Evolutionary conservation across 768 basidiomycete species (phyloP).

Genomic region (Trametes coccinea): DNA sequence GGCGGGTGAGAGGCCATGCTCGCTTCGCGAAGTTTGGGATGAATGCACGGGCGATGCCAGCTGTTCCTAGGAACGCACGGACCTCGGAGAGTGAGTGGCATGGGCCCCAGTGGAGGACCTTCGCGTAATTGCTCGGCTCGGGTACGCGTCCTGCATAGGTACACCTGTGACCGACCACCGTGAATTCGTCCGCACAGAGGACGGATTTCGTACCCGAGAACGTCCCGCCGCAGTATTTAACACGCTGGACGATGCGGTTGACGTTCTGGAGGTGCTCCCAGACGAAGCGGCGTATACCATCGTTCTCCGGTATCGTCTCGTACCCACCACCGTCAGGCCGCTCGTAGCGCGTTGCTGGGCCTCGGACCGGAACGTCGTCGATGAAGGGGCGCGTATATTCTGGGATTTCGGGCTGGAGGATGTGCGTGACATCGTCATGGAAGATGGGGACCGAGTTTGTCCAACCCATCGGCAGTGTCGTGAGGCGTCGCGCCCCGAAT

Average conservation of each 20-base stretch:
- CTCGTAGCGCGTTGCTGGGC: too few relatives aligned
- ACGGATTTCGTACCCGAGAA: conserved; percentile 11
- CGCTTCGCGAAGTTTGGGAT: conserved; percentile 28
- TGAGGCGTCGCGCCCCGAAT: too few relatives aligned
- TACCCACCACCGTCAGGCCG: too few relatives aligned
- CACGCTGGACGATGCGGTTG: conserved; percentile 36
- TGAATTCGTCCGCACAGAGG: not conserved
- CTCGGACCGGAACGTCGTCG: too few relatives aligned
- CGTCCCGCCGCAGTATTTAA: conserved; percentile 32
- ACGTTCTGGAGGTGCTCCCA: conserved; percentile 21
- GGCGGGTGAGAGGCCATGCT: conserved; percentile 19
- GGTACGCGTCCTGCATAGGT: conserved; percentile 36
- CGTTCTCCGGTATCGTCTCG: too few relatives aligned
- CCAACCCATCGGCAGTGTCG: too few relatives aligned
- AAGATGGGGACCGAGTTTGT: not conserved
- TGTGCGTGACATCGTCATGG: conserved; percentile 17
- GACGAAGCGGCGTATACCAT: too few relatives aligned
- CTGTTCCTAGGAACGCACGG: not conserved
- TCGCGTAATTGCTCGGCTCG: conserved; percentile 29
- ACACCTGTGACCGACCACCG: conserved; percentile 41
- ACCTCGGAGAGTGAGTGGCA: conserved; percentile 26
- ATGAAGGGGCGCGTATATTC: conserved; percentile 17
- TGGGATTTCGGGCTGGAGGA: conserved; percentile 21
- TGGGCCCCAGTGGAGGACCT: conserved; percentile 29
- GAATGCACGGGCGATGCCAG: conserved; percentile 24